These are phyloP conservation scores for Mallotus japonicus DNA, from an alignment of 441 rosid genomes.

Conservation along the genomic window DNA sequence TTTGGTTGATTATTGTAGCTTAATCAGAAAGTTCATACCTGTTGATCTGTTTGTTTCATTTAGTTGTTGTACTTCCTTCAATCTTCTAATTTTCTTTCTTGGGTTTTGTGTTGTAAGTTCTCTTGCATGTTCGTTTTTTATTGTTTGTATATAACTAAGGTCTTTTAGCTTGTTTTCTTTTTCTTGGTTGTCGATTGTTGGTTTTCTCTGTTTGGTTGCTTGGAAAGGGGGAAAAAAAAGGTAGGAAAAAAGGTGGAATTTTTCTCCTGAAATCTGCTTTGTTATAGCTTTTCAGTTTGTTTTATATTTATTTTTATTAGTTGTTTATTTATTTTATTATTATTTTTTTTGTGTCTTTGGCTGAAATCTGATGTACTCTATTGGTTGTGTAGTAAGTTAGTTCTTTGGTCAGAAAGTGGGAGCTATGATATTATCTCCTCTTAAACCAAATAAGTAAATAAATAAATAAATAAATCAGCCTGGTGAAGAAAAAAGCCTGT, in stretches of 20 bases:
- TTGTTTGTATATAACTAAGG: neutral
- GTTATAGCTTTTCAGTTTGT: too few relatives aligned
- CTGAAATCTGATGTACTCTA: neutral
- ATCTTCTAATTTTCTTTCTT: neutral
- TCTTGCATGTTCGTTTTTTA: neutral
- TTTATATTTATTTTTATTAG: too few relatives aligned
- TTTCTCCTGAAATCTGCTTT: neutral
- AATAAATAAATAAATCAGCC: too few relatives aligned
- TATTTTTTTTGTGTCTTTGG: too few relatives aligned
- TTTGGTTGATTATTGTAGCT: neutral
- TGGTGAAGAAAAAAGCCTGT: too few relatives aligned
- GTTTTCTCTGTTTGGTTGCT: conserved; percentile 13
- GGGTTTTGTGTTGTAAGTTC: neutral
- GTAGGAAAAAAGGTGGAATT: neutral
- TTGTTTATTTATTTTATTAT: too few relatives aligned
- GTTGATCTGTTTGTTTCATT: neutral
- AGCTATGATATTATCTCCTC: too few relatives aligned
- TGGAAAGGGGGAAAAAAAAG: neutral
- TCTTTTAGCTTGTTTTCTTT: neutral
- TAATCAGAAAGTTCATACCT: neutral
- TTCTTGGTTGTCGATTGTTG: neutral
- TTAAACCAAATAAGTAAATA: too few relatives aligned
- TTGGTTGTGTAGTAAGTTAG: too few relatives aligned
- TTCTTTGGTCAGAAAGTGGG: neutral
- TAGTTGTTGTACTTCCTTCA: too few relatives aligned